phyloP scores from a whole-genome alignment of 2,329 filamentous ascomycete genomes.

The Venturia carpophila region DNA sequence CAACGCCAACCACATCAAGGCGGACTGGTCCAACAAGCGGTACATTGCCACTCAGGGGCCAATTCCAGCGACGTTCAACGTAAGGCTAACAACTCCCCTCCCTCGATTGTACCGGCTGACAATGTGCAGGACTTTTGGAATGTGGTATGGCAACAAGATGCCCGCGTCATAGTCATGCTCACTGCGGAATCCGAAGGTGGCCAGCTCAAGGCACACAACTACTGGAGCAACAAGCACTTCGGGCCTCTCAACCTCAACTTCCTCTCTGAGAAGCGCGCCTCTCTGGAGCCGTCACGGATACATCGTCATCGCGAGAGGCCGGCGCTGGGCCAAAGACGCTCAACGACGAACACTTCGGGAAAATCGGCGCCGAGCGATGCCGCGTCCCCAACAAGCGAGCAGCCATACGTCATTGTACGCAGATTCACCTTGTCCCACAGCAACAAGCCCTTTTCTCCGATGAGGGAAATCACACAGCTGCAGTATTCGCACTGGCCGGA shows the following conservation, averaged over 20 bases:
- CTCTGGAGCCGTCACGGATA: conserved; percentile 57
- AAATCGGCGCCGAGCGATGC: conserved; percentile 21
- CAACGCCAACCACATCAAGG: conserved; percentile 82
- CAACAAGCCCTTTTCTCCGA: conserved; percentile 69
- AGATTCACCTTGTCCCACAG: conserved; percentile 79
- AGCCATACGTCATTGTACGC: conserved; percentile 71
- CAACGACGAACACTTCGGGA: conserved; percentile 25
- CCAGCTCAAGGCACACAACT: conserved; percentile 89
- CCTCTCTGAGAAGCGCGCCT: conserved; percentile 75
- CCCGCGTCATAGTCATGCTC: conserved; percentile 90
- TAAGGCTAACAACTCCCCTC: conserved; percentile 40
- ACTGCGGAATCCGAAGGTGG: conserved; percentile 91
- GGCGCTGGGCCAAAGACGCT: conserved; percentile 29
- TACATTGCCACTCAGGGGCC: conserved; percentile 97
- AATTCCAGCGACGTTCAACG: conserved; percentile 82
- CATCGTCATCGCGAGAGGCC: conserved; percentile 32
- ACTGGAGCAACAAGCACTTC: conserved; percentile 77
- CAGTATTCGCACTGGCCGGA: conserved; percentile 97
- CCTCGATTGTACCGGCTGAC: conserved; percentile 3
- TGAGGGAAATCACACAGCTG: conserved; percentile 88
- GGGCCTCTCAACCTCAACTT: conserved; percentile 67
- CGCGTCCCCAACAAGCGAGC: conserved; percentile 40
- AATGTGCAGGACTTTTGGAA: conserved; percentile 83
- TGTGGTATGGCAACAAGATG: conserved; percentile 92
- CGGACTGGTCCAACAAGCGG: conserved; percentile 73